These are phyloP conservation scores for Parastagonospora avenae DNA, from an alignment of 2,329 filamentous ascomycete genomes.

Conservation along the genomic window DNA sequence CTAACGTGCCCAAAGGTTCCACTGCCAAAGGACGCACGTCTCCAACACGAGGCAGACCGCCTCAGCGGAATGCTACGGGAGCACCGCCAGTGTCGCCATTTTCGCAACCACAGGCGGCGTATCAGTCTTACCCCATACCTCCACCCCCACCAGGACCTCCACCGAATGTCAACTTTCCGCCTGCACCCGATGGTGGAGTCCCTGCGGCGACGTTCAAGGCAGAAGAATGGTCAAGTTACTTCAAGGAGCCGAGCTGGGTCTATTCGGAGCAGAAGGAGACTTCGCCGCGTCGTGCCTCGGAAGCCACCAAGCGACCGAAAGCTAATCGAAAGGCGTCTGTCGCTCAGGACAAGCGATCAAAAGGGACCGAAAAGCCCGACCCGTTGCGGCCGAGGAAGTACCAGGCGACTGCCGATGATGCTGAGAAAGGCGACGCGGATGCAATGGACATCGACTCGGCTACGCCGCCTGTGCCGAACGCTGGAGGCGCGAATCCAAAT, in stretches of 20 bases:
- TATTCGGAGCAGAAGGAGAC: conserved; percentile 35
- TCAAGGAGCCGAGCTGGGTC: conserved; percentile 51
- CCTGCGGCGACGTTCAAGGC: conserved; percentile 48
- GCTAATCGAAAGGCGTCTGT: conserved; percentile 36
- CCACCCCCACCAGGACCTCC: conserved; percentile 38
- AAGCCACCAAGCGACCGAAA: conserved; percentile 34
- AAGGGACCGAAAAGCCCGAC: conserved; percentile 35
- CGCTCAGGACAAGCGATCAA: conserved; percentile 35
- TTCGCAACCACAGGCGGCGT: conserved; percentile 11
- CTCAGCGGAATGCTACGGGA: conserved; percentile 30
- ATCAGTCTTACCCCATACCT: conserved; percentile 27
- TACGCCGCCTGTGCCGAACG: conserved; percentile 27
- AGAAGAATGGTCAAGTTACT: conserved; percentile 51
- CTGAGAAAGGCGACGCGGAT: conserved; percentile 37
- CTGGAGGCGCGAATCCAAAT: conserved; percentile 7
- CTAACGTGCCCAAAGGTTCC: conserved; percentile 31
- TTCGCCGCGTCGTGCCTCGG: conserved; percentile 37
- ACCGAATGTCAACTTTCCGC: conserved; percentile 29
- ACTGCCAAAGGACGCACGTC: conserved; percentile 34
- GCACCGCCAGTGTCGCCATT: conserved; percentile 26
- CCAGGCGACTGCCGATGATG: conserved; percentile 40
- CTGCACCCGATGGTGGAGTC: conserved; percentile 21
- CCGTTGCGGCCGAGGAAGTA: conserved; percentile 34
- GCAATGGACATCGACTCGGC: conserved; percentile 56
- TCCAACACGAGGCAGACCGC: conserved; percentile 36